Conservation (phyloP, 2,329 filamentous ascomycete species). For the Fonsecaea multimorphosa region DNA sequence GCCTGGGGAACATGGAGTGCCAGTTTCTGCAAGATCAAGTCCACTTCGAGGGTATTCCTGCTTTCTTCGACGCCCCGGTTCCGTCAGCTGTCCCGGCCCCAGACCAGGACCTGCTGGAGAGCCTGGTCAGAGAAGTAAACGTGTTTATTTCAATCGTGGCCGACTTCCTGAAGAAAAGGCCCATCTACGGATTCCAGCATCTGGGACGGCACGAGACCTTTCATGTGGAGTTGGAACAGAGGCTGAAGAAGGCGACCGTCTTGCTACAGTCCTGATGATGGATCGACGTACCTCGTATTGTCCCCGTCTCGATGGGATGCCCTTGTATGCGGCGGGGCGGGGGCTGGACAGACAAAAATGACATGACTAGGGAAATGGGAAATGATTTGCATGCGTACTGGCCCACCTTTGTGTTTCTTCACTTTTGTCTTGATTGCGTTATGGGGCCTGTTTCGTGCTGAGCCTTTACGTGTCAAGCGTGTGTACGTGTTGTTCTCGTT, state of each 20-base stretch:
- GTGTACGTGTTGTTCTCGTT: not conserved
- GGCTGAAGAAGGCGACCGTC: slow-evolving; percentile 30
- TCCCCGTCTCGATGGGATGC: not conserved
- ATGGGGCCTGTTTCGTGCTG: not conserved
- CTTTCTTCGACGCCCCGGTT: slow-evolving; percentile 24
- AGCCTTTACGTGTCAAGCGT: not conserved
- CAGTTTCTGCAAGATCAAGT: slow-evolving; percentile 34
- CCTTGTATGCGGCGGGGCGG: not conserved
- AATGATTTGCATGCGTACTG: not conserved
- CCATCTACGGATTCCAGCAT: slow-evolving; percentile 36
- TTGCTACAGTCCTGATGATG: slow-evolving; percentile 19
- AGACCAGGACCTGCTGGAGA: slow-evolving; percentile 20
- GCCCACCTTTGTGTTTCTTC: not conserved
- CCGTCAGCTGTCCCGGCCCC: slow-evolving; percentile 1
- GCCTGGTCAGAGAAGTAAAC: slow-evolving; percentile 30
- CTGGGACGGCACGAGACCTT: slow-evolving; percentile 37
- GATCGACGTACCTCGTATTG: not conserved
- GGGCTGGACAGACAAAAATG: not conserved
- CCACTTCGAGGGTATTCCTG: slow-evolving; percentile 27
- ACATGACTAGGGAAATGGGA: not conserved
- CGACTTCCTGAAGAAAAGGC: slow-evolving; percentile 37
- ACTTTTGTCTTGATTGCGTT: not conserved
- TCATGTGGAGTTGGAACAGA: slow-evolving; percentile 36
- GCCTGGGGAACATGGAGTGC: slow-evolving; percentile 18
- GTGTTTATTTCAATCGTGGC: slow-evolving; percentile 28